Base-by-base conservation (phyloP, 1,139 yeast species). In the Nakaseomyces delphensis region DNA sequence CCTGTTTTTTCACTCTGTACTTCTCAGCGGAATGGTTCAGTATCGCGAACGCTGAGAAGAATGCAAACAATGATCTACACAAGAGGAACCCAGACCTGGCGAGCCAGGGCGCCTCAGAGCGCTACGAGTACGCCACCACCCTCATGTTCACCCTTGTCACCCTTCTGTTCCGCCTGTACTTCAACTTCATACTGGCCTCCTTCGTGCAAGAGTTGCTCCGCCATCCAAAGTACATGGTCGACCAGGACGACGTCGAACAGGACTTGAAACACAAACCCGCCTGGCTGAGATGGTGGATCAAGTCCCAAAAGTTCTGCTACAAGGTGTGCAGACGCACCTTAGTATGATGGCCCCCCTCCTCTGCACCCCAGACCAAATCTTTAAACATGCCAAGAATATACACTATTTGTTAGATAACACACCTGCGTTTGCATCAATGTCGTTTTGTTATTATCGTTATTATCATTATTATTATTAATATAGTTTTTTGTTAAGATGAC, bases 1-100 rank as follows among this genome's bases (percentile, higher is more conserved):
- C 87, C 18, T 63, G 77, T 23, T 64, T 81, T 5, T 86, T 82
- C 63, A 84, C 95, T 10, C 51, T 82, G 3, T 81, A 81, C 62
- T 87, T 91, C 59, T 72, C 81, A 13, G 70, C 73, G 44, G 73
- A 77, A 49, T 89, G 96, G 96, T 82, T 86, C 55, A 65, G 71
- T 45, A 55, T 68, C 39, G 37, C 37, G 11, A 33, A 33, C 11
- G 37, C 15, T 4, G 37, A 33, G 77, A 59, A 39, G 60, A 44
- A 20, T 11, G 35, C 21, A 10, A 33, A 8, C 18, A 20, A 20
- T 4, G 9, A 11, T n/a, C 18, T 20, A 15, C 16, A 31, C 35
- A 33, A 21, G 27, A 33, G 48, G n/a, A 42, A 42, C 3, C 53
- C 51, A 14, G 54, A 40, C 16, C 30, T 62, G 25, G 49, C 66